Evolutionary conservation across 2,329 filamentous ascomycete genomes (phyloP), one percentile per base, ranked within the genome.

Genomic region (Coleophoma crateriformis): DNA sequence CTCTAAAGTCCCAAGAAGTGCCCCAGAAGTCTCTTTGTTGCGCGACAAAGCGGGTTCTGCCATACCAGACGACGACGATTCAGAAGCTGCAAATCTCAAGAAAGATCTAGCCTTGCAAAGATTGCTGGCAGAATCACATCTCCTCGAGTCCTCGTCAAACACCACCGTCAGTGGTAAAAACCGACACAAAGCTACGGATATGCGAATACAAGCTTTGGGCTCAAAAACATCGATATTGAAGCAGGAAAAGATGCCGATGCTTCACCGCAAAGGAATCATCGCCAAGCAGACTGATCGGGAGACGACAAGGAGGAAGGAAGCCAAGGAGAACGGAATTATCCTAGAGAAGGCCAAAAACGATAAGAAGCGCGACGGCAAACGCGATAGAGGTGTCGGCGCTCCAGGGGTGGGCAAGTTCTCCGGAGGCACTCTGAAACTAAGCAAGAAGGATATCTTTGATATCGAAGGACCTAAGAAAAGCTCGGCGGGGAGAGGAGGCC

Each of bases 41-140:
- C 56, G 64, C 50, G 50, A 54, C 10, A 56, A 55, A 41, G 50
- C 42, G n/a, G 50, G 52, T 10, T 46, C 47, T 17, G 60, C 57
- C 50, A 67, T 60, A 49, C 60, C 59, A 34, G 68, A 74, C 32
- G 79, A 85, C 62, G 77, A 78, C 46, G 76, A 76, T 55, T 78
- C 78, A 15, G 83, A 86, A 64, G 67, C 74, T 20, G 67, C 72
- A 11, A 87, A 95, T 54, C 77, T 97, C 15, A 90, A 91, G 66
- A 91, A 96, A 67, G 94, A 97, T 67, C 82, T 96, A 48, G 91
- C 89, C 37, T 82, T 99, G 13, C 92, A 96, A 67, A 85, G 90
- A 43, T 82, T 99, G 38, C 82, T 99, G 50, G 79, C 85, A 58
- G 94, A 99, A 75, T 96, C 91, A 0, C 90, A 96, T 69, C 84